Conservation (phyloP, 2,329 filamentous ascomycete species). For the Cyclaneusma minus region DNA sequence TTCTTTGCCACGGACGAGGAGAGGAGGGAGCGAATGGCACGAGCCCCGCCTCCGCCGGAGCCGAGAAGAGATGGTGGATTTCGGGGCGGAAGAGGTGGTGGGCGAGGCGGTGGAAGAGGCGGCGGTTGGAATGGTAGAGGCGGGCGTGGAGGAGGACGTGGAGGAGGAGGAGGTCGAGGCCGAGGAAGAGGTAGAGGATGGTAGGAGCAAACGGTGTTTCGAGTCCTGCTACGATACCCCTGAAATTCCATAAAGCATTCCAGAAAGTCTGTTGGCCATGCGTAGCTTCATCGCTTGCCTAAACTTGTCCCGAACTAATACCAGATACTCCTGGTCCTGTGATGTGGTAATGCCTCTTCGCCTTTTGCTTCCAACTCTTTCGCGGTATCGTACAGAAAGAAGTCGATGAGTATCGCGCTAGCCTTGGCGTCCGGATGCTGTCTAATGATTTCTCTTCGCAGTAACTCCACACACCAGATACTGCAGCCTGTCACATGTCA, state of each 20-base stretch:
- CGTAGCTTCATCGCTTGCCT: too few relatives aligned
- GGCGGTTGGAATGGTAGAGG: conserved; percentile 22
- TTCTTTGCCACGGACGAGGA: conserved; percentile 63
- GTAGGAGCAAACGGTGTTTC: too few relatives aligned
- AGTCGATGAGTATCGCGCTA: conserved; percentile 92
- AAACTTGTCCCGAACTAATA: conserved; percentile 48
- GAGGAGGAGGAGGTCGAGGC: conserved; percentile 16
- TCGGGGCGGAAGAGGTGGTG: conserved; percentile 15
- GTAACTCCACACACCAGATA: conserved; percentile 90
- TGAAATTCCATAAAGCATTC: too few relatives aligned
- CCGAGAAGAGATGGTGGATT: conserved; percentile 14
- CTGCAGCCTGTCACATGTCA: conserved; percentile 49
- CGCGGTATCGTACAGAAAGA: conserved; percentile 90
- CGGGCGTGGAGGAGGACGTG: conserved; percentile 21
- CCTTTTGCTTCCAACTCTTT: conserved; percentile 62
- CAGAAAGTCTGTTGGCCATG: too few relatives aligned
- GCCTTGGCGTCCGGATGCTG: conserved; percentile 54
- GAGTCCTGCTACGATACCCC: too few relatives aligned
- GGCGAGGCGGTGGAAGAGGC: conserved; percentile 18
- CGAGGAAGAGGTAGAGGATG: conserved; percentile 19
- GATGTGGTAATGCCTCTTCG: conserved; percentile 56
- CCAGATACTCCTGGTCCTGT: conserved; percentile 88
- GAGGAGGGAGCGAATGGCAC: conserved; percentile 37
- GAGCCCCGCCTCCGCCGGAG: conserved; percentile 34
- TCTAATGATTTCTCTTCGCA: conserved; percentile 63